Conservation (phyloP, 805 yeast genomes). For the Yamadazyma akitaensis region DNA sequence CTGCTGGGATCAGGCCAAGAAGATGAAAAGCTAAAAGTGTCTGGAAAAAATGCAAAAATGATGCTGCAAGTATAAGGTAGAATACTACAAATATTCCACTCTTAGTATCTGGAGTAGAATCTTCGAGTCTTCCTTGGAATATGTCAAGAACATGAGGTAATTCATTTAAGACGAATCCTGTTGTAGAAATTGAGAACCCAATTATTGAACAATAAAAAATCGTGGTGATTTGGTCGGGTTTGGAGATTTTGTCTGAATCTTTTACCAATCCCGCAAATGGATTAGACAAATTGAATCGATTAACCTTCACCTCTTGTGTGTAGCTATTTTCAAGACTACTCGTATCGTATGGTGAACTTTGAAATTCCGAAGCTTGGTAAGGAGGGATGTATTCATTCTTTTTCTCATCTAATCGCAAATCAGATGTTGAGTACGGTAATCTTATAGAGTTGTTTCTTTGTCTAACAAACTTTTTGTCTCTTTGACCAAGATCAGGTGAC, state of each 20-base stretch:
- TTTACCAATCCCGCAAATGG: conserved; percentile 20
- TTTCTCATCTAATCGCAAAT: conserved; percentile 28
- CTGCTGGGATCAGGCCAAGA: conserved; percentile 76
- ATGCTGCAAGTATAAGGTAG: conserved; percentile 58
- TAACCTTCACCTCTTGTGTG: conserved; percentile 15
- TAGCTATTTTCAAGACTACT: conserved; percentile 1
- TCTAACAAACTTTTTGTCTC: conserved; percentile 15
- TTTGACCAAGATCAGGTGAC: conserved; percentile 1
- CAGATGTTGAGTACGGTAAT: conserved; percentile 35
- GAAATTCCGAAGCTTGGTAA: conserved; percentile 7
- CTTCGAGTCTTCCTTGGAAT: conserved; percentile 14
- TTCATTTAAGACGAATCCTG: conserved; percentile 69
- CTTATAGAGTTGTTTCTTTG: conserved; percentile 22
- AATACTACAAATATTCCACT: conserved; percentile 35
- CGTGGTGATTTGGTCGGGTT: conserved; percentile 79
- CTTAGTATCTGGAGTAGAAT: conserved; percentile 15
- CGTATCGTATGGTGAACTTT: not conserved
- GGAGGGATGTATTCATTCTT: conserved; percentile 5
- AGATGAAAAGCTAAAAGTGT: conserved; percentile 78
- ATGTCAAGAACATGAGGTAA: conserved; percentile 30
- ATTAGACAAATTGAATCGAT: conserved; percentile 14
- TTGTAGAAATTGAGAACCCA: conserved; percentile 69
- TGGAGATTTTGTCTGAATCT: conserved; percentile 21
- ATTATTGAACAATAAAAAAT: conserved; percentile 72
- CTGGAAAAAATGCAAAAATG: conserved; percentile 75